Evolutionary conservation across 2,329 filamentous ascomycete genomes (phyloP).

Genomic region (Pseudopyrenochaeta lycopersici): DNA sequence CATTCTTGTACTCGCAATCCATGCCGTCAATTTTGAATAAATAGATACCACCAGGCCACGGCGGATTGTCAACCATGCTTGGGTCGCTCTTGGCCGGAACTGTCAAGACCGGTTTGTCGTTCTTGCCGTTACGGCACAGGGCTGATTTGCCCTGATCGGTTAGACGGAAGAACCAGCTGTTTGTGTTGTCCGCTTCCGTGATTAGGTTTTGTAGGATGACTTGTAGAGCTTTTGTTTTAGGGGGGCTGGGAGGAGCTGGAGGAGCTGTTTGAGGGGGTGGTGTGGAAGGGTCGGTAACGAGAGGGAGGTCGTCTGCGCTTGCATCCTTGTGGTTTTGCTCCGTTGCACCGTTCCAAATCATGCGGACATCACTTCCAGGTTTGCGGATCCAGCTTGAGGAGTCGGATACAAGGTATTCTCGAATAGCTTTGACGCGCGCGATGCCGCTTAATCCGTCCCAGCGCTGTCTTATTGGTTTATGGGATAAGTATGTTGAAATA

Average conservation of each 20-base stretch:
- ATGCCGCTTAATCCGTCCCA: background rate
- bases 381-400: background rate
- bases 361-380: background rate
- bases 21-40: background rate
- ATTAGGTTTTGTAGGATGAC: background rate
- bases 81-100: background rate
- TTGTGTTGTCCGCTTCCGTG: background rate
- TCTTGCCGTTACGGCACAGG: background rate
- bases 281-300: background rate
- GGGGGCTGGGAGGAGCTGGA: background rate
- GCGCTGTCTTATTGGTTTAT: background rate
- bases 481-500: slow-evolving; percentile 1
- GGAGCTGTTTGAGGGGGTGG: background rate
- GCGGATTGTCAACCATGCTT: background rate
- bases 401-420: background rate
- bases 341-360: slow-evolving; percentile 1
- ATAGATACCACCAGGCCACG: background rate
- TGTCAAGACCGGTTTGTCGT: background rate
- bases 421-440: background rate
- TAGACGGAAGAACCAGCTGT: background rate
- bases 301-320: background rate
- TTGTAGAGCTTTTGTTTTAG: background rate
- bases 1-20: background rate
- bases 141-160: background rate
- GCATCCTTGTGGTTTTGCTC: slow-evolving; percentile 1